These are phyloP conservation scores for Amaranthus palmeri DNA, from an alignment of 148 eudicot species.

Conservation along the genomic window DNA sequence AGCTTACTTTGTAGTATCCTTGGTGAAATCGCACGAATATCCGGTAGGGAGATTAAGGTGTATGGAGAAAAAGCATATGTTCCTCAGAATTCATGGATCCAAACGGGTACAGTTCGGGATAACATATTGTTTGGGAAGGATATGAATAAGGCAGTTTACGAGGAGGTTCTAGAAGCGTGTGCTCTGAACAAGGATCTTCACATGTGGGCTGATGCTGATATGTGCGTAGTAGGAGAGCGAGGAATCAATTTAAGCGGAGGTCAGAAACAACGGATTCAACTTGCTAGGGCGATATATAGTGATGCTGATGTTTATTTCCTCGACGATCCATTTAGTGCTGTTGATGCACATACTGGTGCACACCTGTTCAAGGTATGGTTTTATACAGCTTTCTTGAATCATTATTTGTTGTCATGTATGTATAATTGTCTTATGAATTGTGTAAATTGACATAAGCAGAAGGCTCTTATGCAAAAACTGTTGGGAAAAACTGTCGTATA, in stretches of 20 bases:
- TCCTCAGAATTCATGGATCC: slow-evolving; percentile 90
- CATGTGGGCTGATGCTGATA: slow-evolving; percentile 73
- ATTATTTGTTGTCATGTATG: not conserved
- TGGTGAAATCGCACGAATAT: slow-evolving; percentile 71
- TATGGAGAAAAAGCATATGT: slow-evolving; percentile 79
- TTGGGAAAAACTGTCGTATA: slow-evolving; percentile 68
- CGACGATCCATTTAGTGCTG: slow-evolving; percentile 97
- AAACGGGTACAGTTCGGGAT: slow-evolving; percentile 83
- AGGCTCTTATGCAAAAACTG: slow-evolving; percentile 57
- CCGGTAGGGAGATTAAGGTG: slow-evolving; percentile 53
- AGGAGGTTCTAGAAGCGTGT: slow-evolving; percentile 72
- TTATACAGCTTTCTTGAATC: not conserved
- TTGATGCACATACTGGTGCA: slow-evolving; percentile 90
- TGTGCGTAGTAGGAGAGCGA: slow-evolving; percentile 79
- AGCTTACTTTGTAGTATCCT: slow-evolving; percentile 77
- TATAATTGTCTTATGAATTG: not conserved
- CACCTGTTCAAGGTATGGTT: slow-evolving; percentile 72
- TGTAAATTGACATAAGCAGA: slow-evolving; percentile 38
- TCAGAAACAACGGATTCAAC: slow-evolving; percentile 85
- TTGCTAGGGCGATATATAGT: slow-evolving; percentile 76
- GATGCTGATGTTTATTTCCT: slow-evolving; percentile 79
- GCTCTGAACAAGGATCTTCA: slow-evolving; percentile 68
- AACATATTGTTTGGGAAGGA: slow-evolving; percentile 76
- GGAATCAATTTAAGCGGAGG: slow-evolving; percentile 90
- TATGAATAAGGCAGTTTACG: slow-evolving; percentile 51